Conservation (phyloP, 2,329 filamentous ascomycete genomes). For the Trichoderma gracile region DNA sequence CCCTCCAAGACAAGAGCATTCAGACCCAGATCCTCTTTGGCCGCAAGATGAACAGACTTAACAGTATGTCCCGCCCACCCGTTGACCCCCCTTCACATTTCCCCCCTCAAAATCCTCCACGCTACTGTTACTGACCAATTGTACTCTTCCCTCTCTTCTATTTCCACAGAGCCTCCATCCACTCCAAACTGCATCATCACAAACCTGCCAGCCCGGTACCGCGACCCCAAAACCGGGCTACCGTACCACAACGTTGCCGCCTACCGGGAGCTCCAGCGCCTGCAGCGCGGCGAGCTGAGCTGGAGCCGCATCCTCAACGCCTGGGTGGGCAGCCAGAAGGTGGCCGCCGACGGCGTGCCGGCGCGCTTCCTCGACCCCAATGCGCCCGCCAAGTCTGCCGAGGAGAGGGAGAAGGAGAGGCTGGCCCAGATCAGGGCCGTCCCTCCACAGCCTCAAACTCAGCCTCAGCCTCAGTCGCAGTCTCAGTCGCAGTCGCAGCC, state of each 20-base stretch:
- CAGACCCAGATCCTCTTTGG: slow-evolving; percentile 62
- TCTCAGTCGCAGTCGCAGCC: background rate
- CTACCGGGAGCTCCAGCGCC: slow-evolving; percentile 77
- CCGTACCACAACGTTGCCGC: slow-evolving; percentile 78
- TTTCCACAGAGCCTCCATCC: slow-evolving; percentile 49
- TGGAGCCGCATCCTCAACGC: slow-evolving; percentile 82
- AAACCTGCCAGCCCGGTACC: slow-evolving; percentile 75
- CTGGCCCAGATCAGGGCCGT: slow-evolving; percentile 6
- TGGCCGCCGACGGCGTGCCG: slow-evolving; percentile 75
- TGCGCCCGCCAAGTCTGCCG: slow-evolving; percentile 27
- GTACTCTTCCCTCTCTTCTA: background rate
- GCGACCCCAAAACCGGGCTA: slow-evolving; percentile 81
- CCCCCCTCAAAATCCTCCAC: background rate
- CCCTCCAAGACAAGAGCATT: slow-evolving; percentile 56
- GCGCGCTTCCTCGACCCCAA: slow-evolving; percentile 63
- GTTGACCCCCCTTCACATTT: too few species aligned
- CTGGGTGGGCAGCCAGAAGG: slow-evolving; percentile 71
- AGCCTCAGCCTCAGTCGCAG: slow-evolving; percentile 3
- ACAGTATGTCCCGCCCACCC: slow-evolving; percentile 46
- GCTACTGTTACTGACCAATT: slow-evolving; percentile 12
- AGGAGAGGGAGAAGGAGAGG: slow-evolving; percentile 27
- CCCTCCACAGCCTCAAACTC: slow-evolving; percentile 1
- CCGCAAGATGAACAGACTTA: slow-evolving; percentile 58
- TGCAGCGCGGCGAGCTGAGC: slow-evolving; percentile 70
- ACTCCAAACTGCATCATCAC: slow-evolving; percentile 76